Conservation (phyloP, 163 green algal genomes). For the Volvox carteri region DNA sequence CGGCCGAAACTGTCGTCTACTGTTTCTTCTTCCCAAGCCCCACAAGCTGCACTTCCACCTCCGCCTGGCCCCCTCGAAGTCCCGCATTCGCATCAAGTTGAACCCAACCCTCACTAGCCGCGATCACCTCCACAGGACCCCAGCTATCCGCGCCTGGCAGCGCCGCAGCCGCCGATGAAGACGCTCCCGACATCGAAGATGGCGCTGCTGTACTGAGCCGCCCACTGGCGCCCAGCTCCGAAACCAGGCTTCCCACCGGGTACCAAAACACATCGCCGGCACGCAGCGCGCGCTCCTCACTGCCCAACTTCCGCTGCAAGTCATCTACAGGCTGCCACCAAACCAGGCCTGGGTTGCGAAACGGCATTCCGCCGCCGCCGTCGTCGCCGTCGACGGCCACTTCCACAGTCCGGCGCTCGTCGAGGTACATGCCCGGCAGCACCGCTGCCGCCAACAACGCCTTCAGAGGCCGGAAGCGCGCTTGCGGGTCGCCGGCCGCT, state of each 20-base stretch:
- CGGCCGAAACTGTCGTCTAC: too few relatives aligned
- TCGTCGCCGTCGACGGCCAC: background rate
- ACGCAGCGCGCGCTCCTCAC: background rate
- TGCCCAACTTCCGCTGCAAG: slow-evolving; percentile 32
- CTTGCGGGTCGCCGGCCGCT: background rate
- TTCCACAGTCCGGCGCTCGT: background rate
- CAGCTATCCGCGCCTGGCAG: slow-evolving; percentile 27
- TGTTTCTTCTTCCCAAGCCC: background rate
- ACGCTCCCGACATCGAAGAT: background rate
- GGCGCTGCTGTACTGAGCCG: background rate
- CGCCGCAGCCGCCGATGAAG: background rate
- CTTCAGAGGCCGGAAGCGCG: background rate
- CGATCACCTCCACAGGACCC: slow-evolving; percentile 38
- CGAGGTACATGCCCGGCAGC: slow-evolving; percentile 16
- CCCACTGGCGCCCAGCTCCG: slow-evolving; percentile 6
- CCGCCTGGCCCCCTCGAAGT: slow-evolving; percentile 8
- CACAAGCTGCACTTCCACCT: slow-evolving; percentile 43
- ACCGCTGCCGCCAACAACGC: background rate
- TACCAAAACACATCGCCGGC: slow-evolving; percentile 40
- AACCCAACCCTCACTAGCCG: slow-evolving; percentile 33
- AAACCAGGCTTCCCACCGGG: slow-evolving; percentile 30
- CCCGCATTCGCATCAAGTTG: slow-evolving; percentile 50
- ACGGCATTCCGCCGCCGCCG: background rate
- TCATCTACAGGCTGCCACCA: slow-evolving; percentile 55
- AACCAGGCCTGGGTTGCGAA: slow-evolving; percentile 47